Evolutionary conservation across 805 yeast genomes (phyloP), one percentile per base, ranked within the genome.

Genomic region (Starmerella riodocensis): DNA sequence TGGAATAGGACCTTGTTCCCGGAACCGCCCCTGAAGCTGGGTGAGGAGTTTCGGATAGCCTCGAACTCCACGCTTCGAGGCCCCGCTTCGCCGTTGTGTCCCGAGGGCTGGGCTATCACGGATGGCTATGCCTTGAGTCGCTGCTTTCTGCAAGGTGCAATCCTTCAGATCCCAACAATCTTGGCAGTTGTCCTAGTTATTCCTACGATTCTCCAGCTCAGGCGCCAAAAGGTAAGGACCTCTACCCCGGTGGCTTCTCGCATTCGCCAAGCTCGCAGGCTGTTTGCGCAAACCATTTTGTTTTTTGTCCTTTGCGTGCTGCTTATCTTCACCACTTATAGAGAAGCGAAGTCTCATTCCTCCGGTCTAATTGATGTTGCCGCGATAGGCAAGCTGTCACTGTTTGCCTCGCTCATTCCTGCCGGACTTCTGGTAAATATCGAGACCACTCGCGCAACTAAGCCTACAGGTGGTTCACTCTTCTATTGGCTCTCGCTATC

Each of bases 401-500:
- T 67, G 34, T 44, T 65, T 0, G 43, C 61, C 2, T 73, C 76
- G 1, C 55, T 73, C 12, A 35, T 67, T 2, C 69, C 79, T 4
- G 79, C 74, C 0, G 55, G 70, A 14, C 59, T 62, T 3, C 58
- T 84, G 26, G 78, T 83, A 42, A 79, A 74, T 58, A 55, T 79
- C 42, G 96, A 88, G 56, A 78, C 74, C 52, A 71, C 68, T 57
- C 74, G 80, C 55, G 55, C 75, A 9, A 66, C 61, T 31, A 70
- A 81, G 18, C 74, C 95, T 1, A 72, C 69, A 49, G 78, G 88
- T 2, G 64, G 73, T 0, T 60, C 85, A 34, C 67, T 88, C 29
- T 66, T 78, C 46, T 88, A 72, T 59, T 88, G 94, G 94, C 61
- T 79, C 34, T 64, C 75, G 41, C n/a, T 31, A 6, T 24, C 17